Base-by-base conservation (phyloP, 179 eudicot genomes). In the Corrigiola litoralis region DNA sequence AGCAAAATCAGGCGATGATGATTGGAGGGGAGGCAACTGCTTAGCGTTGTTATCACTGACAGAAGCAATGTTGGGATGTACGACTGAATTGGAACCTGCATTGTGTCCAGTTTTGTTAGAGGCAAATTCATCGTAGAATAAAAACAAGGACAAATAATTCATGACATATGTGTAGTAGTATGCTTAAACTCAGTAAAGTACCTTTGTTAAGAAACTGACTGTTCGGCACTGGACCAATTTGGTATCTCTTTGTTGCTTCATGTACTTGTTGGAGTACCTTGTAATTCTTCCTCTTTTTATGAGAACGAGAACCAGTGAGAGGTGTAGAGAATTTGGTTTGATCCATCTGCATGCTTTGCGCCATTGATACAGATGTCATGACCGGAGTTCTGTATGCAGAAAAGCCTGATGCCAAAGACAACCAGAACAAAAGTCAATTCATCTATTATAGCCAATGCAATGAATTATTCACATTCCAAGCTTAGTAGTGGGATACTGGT, bases 231-330 rank as follows among this genome's bases (percentile, higher is more conserved):
- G n/a, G n/a, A n/a, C n/a, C n/a, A n/a, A n/a, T n/a, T n/a, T n/a
- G n/a, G n/a, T n/a, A n/a, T n/a, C n/a, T n/a, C n/a, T n/a, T n/a
- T n/a, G n/a, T 47, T 58, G 32, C 63, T 38, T 23, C 63, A 58
- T 7, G 63, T 14, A 58, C 38, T 58, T 31, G 31, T 58, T 38
- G 33, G 33, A 68, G 55, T 65, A 69, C 79, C 69, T 67, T 85
- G 33, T 67, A 72, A 61, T 61, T 70, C 64, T 72, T 92, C 57
- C 84, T 70, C 73, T 87, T 89, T 68, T 85, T 87, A 11, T 81
- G 48, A 65, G 78, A 72, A 16, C 81, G 66, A 0, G 68, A 70
- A 65, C 44, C 72, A n/a, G 73, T 18, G 18, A 52, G 41, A 27
- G 87, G 87, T 32, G 94, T 77, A 10, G 80, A 72, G 62, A 75